Conservation (phyloP, 441 rosid species). For the Sinapis alba region DNA sequence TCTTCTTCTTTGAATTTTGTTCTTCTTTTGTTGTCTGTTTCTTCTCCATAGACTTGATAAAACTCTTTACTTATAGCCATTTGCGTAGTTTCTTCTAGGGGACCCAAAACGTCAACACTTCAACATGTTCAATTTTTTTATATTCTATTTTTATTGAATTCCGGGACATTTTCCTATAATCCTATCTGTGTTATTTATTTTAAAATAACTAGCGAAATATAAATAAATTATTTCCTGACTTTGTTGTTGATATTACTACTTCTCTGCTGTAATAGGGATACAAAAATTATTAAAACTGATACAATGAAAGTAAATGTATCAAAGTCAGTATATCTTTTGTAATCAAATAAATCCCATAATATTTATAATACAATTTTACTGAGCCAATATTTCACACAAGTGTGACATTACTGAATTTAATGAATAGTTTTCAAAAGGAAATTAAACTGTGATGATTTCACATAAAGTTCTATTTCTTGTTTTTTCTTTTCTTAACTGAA, state of each 20-base stretch:
- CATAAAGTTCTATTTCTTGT: neutral
- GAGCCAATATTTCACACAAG: neutral
- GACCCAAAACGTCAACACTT: slow-evolving; percentile 67
- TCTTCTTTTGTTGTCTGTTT: slow-evolving; percentile 1
- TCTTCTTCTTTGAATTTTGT: slow-evolving; percentile 20
- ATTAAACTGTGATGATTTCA: slow-evolving; percentile 4
- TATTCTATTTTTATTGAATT: slow-evolving; percentile 21
- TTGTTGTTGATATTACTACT: slow-evolving; percentile 20
- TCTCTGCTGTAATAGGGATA: slow-evolving; percentile 23
- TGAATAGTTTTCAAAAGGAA: neutral
- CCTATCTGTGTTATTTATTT: slow-evolving; percentile 26
- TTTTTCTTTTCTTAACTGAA: neutral
- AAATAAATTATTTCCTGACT: slow-evolving; percentile 20
- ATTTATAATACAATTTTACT: neutral
- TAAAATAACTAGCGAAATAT: slow-evolving; percentile 4
- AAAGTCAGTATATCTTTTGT: neutral
- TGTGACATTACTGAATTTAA: neutral
- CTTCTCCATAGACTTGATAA: slow-evolving; percentile 16
- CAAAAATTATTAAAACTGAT: slow-evolving; percentile 7
- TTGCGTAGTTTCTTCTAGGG: slow-evolving; percentile 37
- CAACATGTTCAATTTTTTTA: slow-evolving; percentile 37
- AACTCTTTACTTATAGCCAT: slow-evolving; percentile 40
- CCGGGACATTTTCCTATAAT: slow-evolving; percentile 30
- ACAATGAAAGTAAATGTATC: neutral
- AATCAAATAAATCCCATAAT: neutral